Evolutionary conservation across 306 rosid species (phyloP).

Genomic region (Senna tora): DNA sequence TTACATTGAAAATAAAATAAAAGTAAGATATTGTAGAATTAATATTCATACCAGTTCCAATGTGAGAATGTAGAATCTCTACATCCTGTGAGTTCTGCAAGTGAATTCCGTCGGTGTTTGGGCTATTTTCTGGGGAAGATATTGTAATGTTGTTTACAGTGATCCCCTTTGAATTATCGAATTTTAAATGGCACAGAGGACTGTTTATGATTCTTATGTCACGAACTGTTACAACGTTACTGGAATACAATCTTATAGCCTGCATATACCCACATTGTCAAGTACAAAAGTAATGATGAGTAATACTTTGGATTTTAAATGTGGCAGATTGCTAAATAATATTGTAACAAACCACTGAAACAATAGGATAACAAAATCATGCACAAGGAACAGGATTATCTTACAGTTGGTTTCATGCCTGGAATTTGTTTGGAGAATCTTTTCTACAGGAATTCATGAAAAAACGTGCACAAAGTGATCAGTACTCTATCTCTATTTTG

Average conservation of each 20-base stretch:
- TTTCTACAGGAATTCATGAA: constrained; percentile 49
- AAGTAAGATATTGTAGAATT: too few relatives aligned
- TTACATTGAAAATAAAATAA: not conserved
- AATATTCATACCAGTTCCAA: constrained; percentile 78
- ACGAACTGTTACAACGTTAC: constrained; percentile 60
- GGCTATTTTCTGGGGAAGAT: constrained; percentile 79
- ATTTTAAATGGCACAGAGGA: constrained; percentile 89
- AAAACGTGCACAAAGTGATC: constrained; percentile 1
- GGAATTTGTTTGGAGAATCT: constrained; percentile 53
- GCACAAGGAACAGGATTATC: constrained; percentile 9
- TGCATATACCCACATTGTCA: constrained; percentile 34
- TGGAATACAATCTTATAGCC: constrained; percentile 88
- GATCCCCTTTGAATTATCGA: constrained; percentile 72
- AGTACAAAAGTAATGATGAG: constrained; percentile 25
- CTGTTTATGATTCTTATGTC: constrained; percentile 76
- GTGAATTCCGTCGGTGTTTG: constrained; percentile 95
- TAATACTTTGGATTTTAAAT: too few relatives aligned
- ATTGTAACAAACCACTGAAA: not conserved
- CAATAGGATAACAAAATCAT: not conserved
- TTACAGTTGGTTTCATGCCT: constrained; percentile 79
- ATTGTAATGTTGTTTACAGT: constrained; percentile 70
- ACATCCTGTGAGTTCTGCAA: constrained; percentile 85
- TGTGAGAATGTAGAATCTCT: constrained; percentile 73
- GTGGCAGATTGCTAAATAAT: too few relatives aligned
- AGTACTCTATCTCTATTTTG: not conserved